Evolutionary conservation across 2,329 filamentous ascomycete genomes (phyloP), one percentile per base, ranked within the genome.

Genomic region (Coniochaeta hoffmannii): DNA sequence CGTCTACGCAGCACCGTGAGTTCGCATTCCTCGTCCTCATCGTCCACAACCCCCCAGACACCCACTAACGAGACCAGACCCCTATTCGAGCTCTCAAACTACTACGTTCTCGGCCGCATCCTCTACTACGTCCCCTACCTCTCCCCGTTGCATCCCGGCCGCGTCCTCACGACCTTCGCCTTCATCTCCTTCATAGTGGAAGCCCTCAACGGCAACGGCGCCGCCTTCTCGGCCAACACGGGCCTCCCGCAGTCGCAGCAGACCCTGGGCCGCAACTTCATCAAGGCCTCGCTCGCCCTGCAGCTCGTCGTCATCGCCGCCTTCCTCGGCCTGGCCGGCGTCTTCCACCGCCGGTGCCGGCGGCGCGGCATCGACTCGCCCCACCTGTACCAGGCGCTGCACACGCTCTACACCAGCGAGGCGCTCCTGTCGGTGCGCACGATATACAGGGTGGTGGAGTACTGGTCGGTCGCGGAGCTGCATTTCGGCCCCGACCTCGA

Each of bases 111-210:
- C 55, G 79, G 79, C 4, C 78, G 83, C 2, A 72, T 84, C 11
- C 73, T 87, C 30, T 80, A 79, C 68, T 87, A 86, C 66, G 73
- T 86, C 2, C 84, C 84, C 0, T 79, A 83, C 63, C 73, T 78
- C 54, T 73, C 83, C 0, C 83, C 83, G 0, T 64, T 82, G 15
- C 71, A 75, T n/a, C 73, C 77, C 0, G 68, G 69, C 55, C 68
- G 68, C n/a, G 74, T 81, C 24, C 62, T 80, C 10, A 62, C 67
- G 3, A 76, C 69, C 3, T 82, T 83, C 57, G 75, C 74, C 14
- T 67, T 65, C 3, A 62, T 82, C 4, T 75, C 75, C 56, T 61
- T 58, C 0, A 15, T 78, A 0, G 71, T 82, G 53, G 79, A 81
- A 56, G 57, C 65, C 1, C 65, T 80, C n/a, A 78, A 77, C 60